Evolutionary conservation across 2,329 filamentous ascomycete genomes (phyloP), one percentile per base, ranked within the genome.

Genomic region (Lachnellula arida): DNA sequence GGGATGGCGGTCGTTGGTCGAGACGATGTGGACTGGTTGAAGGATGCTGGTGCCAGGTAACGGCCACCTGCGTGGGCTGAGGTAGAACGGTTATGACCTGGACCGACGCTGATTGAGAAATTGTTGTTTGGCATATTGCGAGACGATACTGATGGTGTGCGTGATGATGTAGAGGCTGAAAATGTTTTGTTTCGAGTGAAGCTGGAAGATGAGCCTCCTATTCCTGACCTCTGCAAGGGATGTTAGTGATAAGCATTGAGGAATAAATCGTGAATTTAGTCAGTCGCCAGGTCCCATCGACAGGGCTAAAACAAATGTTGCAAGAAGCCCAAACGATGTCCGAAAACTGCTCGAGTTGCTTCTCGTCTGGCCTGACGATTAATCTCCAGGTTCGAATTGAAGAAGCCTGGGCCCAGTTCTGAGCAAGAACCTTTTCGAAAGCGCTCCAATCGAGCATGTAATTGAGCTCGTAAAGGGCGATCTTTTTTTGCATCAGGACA

Each of bases 31-130:
- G 78, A 71, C 58, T 79, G 78, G 60, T 67, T 72, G 47, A 71
- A 75, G 23, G 74, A 72, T 62, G 81, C 73, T 37, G 82, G 75
- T 6, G 80, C 77, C 59, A 81, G 76, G 3, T 81, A 79, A 69
- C 76, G 57, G 68, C 53, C 63, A 37, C 44, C 44, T 22, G 67
- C 72, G 57, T 72, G 65, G 5, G 72, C 62, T 17, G 74, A 70
- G 5, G 74, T 71, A 14, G 80, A 75, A 60, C 82, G 78, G 17
- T 70, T 63, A 44, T 57, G 55, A 14, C 75, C 77, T 12, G 78
- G 76, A 1, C 84, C 82, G 28, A 84, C 70, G 64, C 81, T 86
- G 58, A 77, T 81, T 14, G 80, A 76, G 60, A 85, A 84, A 58
- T 74, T 76, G 60, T 73, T 77, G 52, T 74, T 73, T 49, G 74